Evolutionary conservation across 306 rosid species (phyloP), one percentile per base, ranked within the genome.

Genomic region (Begonia loranthoides): DNA sequence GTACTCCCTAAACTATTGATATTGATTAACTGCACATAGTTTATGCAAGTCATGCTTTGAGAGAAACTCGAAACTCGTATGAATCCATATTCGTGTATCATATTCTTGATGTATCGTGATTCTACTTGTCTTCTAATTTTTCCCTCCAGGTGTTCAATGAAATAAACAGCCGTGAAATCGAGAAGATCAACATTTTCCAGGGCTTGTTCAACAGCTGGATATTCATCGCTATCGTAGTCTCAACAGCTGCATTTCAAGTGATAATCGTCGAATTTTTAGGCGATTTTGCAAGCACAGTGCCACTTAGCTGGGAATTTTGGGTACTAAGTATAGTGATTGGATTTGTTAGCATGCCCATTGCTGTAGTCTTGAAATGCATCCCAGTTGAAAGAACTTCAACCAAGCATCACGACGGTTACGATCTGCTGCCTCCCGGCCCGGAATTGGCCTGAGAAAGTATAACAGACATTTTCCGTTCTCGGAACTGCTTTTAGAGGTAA

Each of bases 281-380:
- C 17, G 46, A 75, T 9, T 70, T 90, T 59, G 99, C 95, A 17
- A 76, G 94, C 83, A 90, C 95, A 9, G 99, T 86, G 44, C 95
- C 99, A 52, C 77, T 90, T 9, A 86, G 63, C 74, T 80, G 99
- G 99, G 73, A 80, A 74, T 36, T 90, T 14, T 90, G 99, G 99
- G 50, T 75, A 59, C 76, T 86, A 39, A 74, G 92, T 54, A 39
- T 90, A 55, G 17, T 80, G 51, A 65, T 83, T 52, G 99, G 99
- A 62, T 75, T 71, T 3, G 58, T 82, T n/a, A 78, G 95, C 76
- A 48, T 90, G 76, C 87, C 73, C 12, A 28, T 90, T 51, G 86
- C 92, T 58, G 86, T 73, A 39, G 70, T 86, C 58, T 36, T 90
- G 43, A 90, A 90, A 72, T 71, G 74, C 79, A 78, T 90, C 45